phyloP scores from a whole-genome alignment of 768 basidiomycete species.

The Lactarius quietus region DNA sequence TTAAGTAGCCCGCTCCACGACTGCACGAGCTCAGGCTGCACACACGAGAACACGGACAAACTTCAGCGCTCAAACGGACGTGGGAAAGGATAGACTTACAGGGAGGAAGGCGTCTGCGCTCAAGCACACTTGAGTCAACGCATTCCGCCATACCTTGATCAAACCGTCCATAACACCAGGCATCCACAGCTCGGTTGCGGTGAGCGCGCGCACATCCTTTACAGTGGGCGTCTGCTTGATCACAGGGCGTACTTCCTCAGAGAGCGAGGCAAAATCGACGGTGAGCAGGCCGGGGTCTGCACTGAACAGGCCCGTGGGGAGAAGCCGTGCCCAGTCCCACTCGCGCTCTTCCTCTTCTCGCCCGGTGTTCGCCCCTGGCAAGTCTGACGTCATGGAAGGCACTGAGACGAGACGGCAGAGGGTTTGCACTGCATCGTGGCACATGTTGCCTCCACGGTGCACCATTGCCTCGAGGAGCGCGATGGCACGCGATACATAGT shows the following conservation, averaged over 20 bases:
- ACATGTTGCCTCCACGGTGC: constrained; percentile 46
- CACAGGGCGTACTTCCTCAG: constrained; percentile 46
- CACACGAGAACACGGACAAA: constrained; percentile 2
- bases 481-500: constrained; percentile 44
- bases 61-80: background rate
- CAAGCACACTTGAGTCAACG: constrained; percentile 42
- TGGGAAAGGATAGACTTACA: constrained; percentile 38
- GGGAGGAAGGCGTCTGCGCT: constrained; percentile 44
- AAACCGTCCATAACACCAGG: constrained; percentile 52
- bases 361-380: background rate
- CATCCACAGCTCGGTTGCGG: constrained; percentile 50
- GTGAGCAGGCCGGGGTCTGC: constrained; percentile 54
- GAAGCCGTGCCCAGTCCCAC: constrained; percentile 48
- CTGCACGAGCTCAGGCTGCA: constrained; percentile 44
- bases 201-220: constrained; percentile 55
- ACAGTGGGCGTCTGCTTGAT: constrained; percentile 52
- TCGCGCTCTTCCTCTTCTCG: constrained; percentile 25
- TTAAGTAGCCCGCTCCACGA: constrained; percentile 58
- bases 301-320: constrained; percentile 54
- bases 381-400: background rate
- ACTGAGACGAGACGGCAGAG: constrained; percentile 40
- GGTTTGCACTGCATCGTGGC: constrained; percentile 53
- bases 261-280: constrained; percentile 47
- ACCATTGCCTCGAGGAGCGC: constrained; percentile 55
- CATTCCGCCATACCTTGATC: constrained; percentile 52